Evolutionary conservation across 805 yeast species (phyloP), one percentile per base, ranked within the genome.

Genomic region (Hagleromyces aurorensis): DNA sequence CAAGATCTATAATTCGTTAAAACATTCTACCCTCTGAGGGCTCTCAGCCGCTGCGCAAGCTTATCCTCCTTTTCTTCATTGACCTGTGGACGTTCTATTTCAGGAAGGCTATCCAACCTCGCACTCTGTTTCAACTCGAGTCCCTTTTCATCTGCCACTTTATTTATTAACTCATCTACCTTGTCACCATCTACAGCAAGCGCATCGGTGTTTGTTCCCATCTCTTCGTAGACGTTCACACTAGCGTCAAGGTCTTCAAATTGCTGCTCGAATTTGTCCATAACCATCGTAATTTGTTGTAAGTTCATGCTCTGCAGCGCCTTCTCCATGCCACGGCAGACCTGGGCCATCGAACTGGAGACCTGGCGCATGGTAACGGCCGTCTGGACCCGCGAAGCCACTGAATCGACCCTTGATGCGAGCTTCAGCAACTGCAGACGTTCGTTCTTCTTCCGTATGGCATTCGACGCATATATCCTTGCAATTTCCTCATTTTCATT

Each of bases 331-430:
- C 96, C 96, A 50, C 69, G 75, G 34, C 93, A 91, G 8, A 89
- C 97, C 27, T 72, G 76, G 6, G 91, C 73, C 97, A 91, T 91
- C 45, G 86, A 87, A 2, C 87, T 86, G 0, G 95, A 84, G 7
- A 91, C 96, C 28, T 83, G 75, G 42, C 95, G 70, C 99, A 91
- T 91, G 0, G 97, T 89, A 5, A 91, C 96, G 0, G 98, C 98
- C 0, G 99, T 91, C 48, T 89, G 96, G 2, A 91, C 94, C 36
- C 98, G 63, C 4, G 93, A 79, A 0, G 97, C 94, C 14, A 91
- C 98, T 0, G 97, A 89, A 59, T 91, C 99, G 13, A 91, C 83
- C 34, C 96, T 62, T 0, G 95, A 83, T 0, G 96, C 80, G 34
- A 91, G 64, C 42, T 89, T 68, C 30, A 91, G 62, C 32, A 91